Conservation (phyloP, 495 filamentous ascomycete species). For the Aspergillus carlsbadensis region DNA sequence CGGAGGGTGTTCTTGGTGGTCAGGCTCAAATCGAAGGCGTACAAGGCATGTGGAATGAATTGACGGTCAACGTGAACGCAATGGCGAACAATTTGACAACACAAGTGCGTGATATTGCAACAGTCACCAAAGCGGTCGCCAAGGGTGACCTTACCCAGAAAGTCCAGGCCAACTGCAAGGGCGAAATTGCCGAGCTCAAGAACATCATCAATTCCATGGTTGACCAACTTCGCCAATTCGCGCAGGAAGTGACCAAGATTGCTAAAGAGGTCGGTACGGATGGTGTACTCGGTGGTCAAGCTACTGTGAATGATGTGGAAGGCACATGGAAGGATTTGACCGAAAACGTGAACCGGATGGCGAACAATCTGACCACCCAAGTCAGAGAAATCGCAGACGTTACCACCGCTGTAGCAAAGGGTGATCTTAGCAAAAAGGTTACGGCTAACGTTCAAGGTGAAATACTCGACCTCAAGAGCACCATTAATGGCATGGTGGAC, state of each 20-base stretch:
- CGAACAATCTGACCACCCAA: conserved; percentile 96
- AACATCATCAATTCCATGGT: conserved; percentile 99
- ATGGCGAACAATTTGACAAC: conserved; percentile 98
- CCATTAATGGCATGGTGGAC: conserved; percentile 99
- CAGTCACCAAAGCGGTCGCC: conserved; percentile 96
- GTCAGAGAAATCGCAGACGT: conserved; percentile 98
- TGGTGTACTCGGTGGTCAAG: conserved; percentile 91
- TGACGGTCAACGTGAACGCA: conserved; percentile 97
- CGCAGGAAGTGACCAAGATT: conserved; percentile 96
- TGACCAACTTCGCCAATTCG: conserved; percentile 94
- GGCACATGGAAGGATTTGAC: conserved; percentile 97
- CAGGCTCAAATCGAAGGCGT: conserved; percentile 93
- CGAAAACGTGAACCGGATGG: conserved; percentile 98
- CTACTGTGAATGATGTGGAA: conserved; percentile 95
- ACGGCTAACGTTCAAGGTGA: conserved; percentile 94
- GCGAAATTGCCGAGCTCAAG: conserved; percentile 93
- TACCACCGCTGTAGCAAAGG: conserved; percentile 92
- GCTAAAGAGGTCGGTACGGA: conserved; percentile 97
- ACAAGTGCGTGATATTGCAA: conserved; percentile 97
- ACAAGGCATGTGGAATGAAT: conserved; percentile 89
- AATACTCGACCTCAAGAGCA: conserved; percentile 92
- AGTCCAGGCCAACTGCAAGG: conserved; percentile 94
- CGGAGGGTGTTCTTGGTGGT: conserved; percentile 93
- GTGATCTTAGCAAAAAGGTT: conserved; percentile 94
- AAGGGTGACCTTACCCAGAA: conserved; percentile 96